phyloP scores from a whole-genome alignment of 192 early-diverging fungal species.

The Rhizoclosmatium globosum region DNA sequence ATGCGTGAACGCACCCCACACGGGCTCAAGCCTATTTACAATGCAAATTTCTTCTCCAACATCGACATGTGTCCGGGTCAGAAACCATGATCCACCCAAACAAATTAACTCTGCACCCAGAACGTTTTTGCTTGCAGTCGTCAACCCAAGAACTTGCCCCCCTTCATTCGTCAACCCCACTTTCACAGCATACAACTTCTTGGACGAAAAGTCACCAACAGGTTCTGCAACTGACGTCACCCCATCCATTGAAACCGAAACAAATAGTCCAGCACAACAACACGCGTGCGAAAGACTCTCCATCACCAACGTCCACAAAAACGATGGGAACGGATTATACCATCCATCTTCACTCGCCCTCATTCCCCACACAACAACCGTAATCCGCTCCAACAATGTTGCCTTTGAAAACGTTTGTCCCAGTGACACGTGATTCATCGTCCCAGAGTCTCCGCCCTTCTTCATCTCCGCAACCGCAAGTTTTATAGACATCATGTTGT shows the following conservation, averaged over 20 bases:
- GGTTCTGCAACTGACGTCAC: background rate
- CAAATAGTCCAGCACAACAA: background rate
- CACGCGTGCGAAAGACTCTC: background rate
- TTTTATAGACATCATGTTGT: background rate
- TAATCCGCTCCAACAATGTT: background rate
- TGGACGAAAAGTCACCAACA: background rate
- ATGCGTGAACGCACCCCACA: background rate
- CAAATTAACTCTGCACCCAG: background rate
- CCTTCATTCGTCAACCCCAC: background rate
- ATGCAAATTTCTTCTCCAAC: background rate
- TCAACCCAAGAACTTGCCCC: background rate
- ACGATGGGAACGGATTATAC: background rate
- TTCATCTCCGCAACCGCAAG: background rate
- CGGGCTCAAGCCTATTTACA: background rate
- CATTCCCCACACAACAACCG: background rate
- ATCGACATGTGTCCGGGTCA: background rate
- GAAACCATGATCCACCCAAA: background rate
- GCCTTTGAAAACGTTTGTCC: background rate
- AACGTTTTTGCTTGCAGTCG: background rate
- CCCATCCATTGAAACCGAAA: background rate
- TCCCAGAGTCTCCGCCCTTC: background rate
- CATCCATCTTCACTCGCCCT: background rate
- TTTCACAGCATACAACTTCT: background rate
- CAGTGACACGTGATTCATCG: background rate
- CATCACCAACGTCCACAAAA: background rate